Evolutionary conservation across 768 basidiomycete species (phyloP), one percentile per base, ranked within the genome.

Genomic region (Termitomyces eurrhizus): DNA sequence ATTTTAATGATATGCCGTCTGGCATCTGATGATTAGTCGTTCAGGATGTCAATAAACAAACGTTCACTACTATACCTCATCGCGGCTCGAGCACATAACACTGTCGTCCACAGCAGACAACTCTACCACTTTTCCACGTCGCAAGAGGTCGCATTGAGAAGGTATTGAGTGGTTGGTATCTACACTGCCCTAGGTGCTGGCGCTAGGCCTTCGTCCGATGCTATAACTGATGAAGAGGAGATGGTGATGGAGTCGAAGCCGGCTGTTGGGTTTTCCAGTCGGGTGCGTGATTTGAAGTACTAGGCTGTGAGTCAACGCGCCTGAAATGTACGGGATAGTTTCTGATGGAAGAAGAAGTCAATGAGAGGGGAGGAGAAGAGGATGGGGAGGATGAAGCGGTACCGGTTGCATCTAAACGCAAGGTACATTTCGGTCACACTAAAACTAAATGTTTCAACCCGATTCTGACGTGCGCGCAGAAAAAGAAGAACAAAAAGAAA

Each of bases 151-250:
- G n/a, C n/a, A n/a, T n/a, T n/a, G n/a, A n/a, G n/a, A n/a, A n/a
- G n/a, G n/a, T n/a, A n/a, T n/a, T n/a, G n/a, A n/a, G n/a, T n/a
- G n/a, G n/a, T n/a, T n/a, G n/a, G n/a, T n/a, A n/a, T n/a, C n/a
- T n/a, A n/a, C n/a, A n/a, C 84, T 39, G 81, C 83, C 1, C 78
- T 88, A 42, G 75, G 75, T 44, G 41, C 16, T 29, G 33, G 49
- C 8, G 35, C 13, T 18, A 7, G 5, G 1, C 64, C 72, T 8
- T 67, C 74, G 2, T 67, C 73, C 14, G 70, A 65, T 21, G 72
- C 69, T 1, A 60, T 57, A 11, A 70, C 75, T 9, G 75, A 70
- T 29, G 82, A 83, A 13, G 80, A 82, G 33, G 78, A 80, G 41
- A 64, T 62, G 44, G 57, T 29, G 45, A 49, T 61, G 42, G 65